Percentiles rank a stretch among this genome's conserved stretches.
Evolutionary conservation across 2,329 filamentous ascomycete species (phyloP).

Genomic region (Claviceps citrina): DNA sequence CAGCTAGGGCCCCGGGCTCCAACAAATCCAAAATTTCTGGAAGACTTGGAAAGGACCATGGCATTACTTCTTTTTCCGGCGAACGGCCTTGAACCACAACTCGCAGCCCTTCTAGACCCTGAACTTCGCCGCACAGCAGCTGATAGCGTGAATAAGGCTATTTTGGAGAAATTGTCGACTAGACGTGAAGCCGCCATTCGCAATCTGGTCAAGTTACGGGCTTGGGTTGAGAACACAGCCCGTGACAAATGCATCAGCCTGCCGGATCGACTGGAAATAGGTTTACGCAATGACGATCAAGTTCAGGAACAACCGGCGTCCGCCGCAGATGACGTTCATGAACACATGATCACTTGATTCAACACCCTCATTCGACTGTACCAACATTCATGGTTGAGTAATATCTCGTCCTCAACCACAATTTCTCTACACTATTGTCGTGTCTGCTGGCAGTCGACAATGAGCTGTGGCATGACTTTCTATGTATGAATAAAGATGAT

Average conservation of each 20-base stretch:
- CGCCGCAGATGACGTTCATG: conserved; percentile 26
- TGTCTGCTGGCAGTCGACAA: background rate
- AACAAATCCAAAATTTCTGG: conserved; percentile 63
- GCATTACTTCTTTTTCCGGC: conserved; percentile 74
- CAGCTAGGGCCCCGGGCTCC: conserved; percentile 79
- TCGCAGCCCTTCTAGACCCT: conserved; percentile 65
- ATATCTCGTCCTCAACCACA: background rate
- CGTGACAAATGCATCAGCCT: conserved; percentile 18
- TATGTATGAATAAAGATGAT: background rate
- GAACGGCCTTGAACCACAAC: conserved; percentile 61
- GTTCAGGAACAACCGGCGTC: conserved; percentile 13
- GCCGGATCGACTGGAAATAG: conserved; percentile 22
- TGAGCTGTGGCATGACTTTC: background rate
- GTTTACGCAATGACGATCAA: conserved; percentile 22
- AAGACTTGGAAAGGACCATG: conserved; percentile 85
- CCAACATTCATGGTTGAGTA: background rate
- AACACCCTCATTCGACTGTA: background rate
- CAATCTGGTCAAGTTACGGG: conserved; percentile 63
- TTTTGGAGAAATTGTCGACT: conserved; percentile 57
- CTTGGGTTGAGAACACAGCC: conserved; percentile 65
- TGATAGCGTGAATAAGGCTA: conserved; percentile 74
- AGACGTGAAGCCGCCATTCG: conserved; percentile 69
- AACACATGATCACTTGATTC: conserved; percentile 36
- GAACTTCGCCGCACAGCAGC: conserved; percentile 72
- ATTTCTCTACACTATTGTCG: background rate